Conservation (phyloP, 306 rosid genomes). For the Styphnolobium japonicum region DNA sequence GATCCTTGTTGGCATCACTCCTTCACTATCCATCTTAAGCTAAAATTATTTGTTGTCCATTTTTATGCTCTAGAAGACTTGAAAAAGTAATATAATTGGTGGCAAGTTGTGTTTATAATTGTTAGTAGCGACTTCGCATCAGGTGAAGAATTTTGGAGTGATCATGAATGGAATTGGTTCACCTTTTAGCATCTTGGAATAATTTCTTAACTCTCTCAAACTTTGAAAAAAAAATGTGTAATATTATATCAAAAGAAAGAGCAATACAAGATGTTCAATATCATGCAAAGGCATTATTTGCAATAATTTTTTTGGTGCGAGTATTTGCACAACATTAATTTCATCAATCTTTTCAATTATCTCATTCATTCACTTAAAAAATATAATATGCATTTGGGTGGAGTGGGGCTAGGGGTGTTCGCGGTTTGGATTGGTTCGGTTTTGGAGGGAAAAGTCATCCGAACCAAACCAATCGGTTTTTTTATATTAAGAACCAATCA, state of each 20-base stretch:
- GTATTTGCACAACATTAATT: neutral
- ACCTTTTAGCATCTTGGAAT: too few species aligned
- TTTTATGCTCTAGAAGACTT: neutral
- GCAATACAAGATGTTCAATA: neutral
- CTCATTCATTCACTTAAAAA: neutral
- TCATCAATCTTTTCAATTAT: neutral
- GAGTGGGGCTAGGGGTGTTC: too few species aligned
- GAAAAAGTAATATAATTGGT: neutral
- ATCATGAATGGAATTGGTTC: too few species aligned
- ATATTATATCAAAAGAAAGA: neutral
- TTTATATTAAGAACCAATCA: too few species aligned
- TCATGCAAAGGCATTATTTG: neutral
- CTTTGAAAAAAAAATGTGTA: too few species aligned
- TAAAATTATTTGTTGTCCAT: neutral
- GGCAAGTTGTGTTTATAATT: neutral
- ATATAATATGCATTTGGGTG: too few species aligned
- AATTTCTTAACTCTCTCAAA: too few species aligned
- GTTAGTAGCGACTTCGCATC: neutral
- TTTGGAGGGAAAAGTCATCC: too few species aligned
- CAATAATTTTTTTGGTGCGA: too few species aligned
- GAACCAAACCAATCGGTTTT: too few species aligned
- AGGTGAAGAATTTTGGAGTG: neutral
- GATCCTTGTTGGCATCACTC: too few species aligned
- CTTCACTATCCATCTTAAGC: neutral
- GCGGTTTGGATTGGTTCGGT: too few species aligned